Evolutionary conservation across 345 rosid genomes (phyloP).

Genomic region (Bruguiera sexangula): DNA sequence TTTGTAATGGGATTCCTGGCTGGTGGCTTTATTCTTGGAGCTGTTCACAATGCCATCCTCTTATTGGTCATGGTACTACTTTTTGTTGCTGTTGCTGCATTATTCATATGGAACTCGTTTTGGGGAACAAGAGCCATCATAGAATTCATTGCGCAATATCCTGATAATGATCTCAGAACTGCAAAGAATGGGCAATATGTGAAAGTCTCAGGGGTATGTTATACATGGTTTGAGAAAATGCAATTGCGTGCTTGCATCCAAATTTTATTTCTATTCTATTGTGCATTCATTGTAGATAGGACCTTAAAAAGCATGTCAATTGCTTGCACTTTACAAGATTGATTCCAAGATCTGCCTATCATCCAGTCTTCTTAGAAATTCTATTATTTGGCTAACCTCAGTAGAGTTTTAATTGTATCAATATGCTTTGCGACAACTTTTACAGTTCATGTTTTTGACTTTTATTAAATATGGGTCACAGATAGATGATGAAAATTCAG

Average conservation of each 20-base stretch:
- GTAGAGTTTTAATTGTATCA: too few species aligned
- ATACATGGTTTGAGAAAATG: neutral
- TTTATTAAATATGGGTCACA: too few species aligned
- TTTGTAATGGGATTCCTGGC: constrained; percentile 77
- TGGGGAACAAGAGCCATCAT: constrained; percentile 67
- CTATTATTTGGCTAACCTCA: too few species aligned
- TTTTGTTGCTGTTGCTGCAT: constrained; percentile 48
- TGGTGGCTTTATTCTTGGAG: constrained; percentile 80
- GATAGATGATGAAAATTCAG: too few species aligned
- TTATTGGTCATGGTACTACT: constrained; percentile 66
- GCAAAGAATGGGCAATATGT: constrained; percentile 91
- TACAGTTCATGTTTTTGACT: too few species aligned
- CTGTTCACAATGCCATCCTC: constrained; percentile 76
- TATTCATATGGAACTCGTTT: constrained; percentile 67
- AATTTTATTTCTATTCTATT: neutral
- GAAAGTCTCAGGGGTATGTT: constrained; percentile 89
- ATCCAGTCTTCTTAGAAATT: too few species aligned
- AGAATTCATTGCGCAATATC: constrained; percentile 60
- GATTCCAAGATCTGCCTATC: too few species aligned
- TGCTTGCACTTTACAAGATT: too few species aligned
- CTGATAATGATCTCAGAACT: constrained; percentile 84
- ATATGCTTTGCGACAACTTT: too few species aligned
- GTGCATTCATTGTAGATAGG: neutral
- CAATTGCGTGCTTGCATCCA: neutral
- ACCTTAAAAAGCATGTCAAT: neutral